Conservation (phyloP, 1,284 basidiomycete species). For the Ganoderma leucocontextum region DNA sequence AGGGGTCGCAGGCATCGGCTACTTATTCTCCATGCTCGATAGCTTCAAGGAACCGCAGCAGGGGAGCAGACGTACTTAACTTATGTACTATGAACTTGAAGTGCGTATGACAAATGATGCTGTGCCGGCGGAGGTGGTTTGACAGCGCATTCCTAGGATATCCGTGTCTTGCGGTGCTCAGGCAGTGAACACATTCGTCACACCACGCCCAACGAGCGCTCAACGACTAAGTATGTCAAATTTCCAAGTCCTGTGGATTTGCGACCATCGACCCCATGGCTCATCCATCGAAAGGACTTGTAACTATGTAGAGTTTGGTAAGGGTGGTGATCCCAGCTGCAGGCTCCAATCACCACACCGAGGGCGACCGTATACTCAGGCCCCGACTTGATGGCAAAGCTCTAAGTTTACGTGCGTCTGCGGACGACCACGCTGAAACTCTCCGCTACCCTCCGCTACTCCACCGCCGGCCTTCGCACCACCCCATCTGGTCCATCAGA, state of each 20-base stretch:
- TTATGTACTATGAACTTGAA: too few species aligned
- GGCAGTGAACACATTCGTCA: neutral
- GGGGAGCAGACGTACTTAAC: neutral
- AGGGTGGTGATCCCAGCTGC: neutral
- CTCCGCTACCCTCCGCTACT: neutral
- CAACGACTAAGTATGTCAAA: neutral
- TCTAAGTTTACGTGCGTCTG: neutral
- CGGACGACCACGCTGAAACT: neutral
- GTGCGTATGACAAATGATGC: neutral
- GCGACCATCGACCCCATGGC: neutral
- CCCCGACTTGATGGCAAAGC: neutral
- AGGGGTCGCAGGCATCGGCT: neutral
- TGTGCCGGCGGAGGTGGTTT: neutral
- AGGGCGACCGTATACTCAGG: neutral
- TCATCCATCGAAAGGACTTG: neutral
- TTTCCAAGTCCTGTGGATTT: too few species aligned
- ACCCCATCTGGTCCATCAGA: neutral
- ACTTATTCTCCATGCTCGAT: neutral
- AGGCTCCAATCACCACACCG: neutral
- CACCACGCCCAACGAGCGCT: neutral
- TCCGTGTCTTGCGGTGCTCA: neutral
- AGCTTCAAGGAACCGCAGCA: neutral
- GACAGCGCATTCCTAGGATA: neutral
- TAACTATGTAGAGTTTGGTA: neutral
- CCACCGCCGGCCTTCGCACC: neutral